Conservation (phyloP, 192 early-diverging fungal genomes). For the Gryganskiella cystojenkinii region DNA sequence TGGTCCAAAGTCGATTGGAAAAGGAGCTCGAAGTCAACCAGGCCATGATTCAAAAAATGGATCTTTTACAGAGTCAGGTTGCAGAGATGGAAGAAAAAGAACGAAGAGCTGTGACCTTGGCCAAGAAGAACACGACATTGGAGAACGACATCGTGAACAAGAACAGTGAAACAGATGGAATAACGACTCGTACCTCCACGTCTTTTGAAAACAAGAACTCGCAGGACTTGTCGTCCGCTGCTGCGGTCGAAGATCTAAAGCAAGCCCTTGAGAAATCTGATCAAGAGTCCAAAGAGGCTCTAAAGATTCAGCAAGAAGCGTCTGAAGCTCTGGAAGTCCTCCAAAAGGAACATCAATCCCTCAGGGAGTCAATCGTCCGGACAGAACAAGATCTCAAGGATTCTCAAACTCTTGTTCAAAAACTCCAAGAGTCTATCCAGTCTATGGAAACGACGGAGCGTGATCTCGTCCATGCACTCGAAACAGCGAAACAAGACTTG, state of each 20-base stretch:
- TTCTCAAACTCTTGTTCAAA: not conserved
- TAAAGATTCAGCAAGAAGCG: too few species aligned
- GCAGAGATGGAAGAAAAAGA: slow-evolving; percentile 14
- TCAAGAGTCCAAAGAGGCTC: too few species aligned
- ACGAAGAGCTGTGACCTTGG: too few species aligned
- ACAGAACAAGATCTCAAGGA: slow-evolving; percentile 2
- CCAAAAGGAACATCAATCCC: too few species aligned
- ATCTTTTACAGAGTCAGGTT: slow-evolving; percentile 9
- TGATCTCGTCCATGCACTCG: not conserved
- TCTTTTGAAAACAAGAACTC: too few species aligned
- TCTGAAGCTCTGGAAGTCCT: too few species aligned
- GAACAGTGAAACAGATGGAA: too few species aligned
- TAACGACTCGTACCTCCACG: too few species aligned
- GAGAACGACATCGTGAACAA: not conserved
- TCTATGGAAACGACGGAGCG: not conserved
- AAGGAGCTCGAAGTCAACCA: slow-evolving; percentile 14
- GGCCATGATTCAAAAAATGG: slow-evolving; percentile 17
- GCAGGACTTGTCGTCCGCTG: too few species aligned
- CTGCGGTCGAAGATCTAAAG: not conserved
- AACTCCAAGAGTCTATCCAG: slow-evolving; percentile 20
- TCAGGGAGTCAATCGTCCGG: too few species aligned
- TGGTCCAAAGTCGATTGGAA: not conserved
- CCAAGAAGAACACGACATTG: too few species aligned
- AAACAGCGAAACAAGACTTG: slow-evolving; percentile 9
- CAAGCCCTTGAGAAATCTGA: too few species aligned